phyloP scores from a whole-genome alignment of 345 rosid species.

The Combretum micranthum region DNA sequence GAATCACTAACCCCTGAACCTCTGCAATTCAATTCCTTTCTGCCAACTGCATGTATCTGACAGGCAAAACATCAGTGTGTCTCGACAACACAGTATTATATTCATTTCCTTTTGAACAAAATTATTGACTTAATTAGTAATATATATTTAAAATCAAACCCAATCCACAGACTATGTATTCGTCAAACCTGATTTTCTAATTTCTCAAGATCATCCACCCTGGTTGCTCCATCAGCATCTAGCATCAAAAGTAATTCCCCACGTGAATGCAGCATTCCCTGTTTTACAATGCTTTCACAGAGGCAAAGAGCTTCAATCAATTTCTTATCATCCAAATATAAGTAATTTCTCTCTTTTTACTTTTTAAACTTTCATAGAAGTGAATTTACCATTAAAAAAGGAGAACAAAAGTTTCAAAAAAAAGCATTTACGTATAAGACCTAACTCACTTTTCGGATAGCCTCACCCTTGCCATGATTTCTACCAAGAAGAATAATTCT shows the following conservation, averaged over 20 bases:
- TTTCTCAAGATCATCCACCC: conserved; percentile 84
- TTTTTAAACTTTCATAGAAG: conserved; percentile 5
- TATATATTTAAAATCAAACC: background rate
- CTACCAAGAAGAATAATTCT: conserved; percentile 84
- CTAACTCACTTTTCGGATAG: conserved; percentile 91
- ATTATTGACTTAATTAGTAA: background rate
- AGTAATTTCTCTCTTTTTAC: too few species aligned
- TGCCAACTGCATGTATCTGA: conserved; percentile 78
- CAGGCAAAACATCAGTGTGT: conserved; percentile 25
- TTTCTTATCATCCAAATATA: background rate
- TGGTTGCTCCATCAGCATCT: conserved; percentile 99
- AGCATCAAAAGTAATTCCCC: conserved; percentile 95
- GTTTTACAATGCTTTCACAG: conserved; percentile 77
- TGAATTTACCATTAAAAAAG: background rate
- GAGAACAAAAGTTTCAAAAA: background rate
- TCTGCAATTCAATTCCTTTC: conserved; percentile 36
- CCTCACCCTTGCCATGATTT: conserved; percentile 99
- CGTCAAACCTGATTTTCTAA: conserved; percentile 82
- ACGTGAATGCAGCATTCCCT: conserved; percentile 99
- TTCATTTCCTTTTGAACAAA: background rate
- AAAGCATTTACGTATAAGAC: conserved; percentile 5
- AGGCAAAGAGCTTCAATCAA: conserved; percentile 55
- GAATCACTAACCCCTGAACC: conserved; percentile 33
- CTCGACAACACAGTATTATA: background rate
- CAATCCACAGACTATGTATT: background rate